Percentiles rank a stretch among this genome's conserved stretches.
Evolutionary conservation across 1,284 basidiomycete species (phyloP).

Genomic region (Malassezia dermatis): DNA sequence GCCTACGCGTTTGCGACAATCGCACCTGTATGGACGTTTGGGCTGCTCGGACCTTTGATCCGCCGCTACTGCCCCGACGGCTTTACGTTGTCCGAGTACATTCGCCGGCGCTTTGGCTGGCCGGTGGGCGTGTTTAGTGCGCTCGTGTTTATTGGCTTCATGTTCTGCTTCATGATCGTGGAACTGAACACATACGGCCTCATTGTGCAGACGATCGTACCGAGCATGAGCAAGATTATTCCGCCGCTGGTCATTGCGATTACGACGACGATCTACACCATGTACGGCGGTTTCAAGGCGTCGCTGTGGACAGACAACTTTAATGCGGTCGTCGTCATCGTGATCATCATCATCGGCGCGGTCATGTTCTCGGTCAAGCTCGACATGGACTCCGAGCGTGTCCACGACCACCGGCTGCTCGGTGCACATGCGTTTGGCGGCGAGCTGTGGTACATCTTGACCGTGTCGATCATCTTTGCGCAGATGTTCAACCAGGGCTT

Average conservation of each 20-base stretch:
- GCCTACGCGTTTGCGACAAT: conserved; percentile 44
- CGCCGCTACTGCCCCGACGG: conserved; percentile 43
- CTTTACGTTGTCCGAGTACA: conserved; percentile 46
- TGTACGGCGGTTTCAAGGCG: conserved; percentile 48
- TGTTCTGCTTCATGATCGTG: conserved; percentile 48
- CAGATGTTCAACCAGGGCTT: conserved; percentile 49
- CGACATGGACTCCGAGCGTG: conserved; percentile 28
- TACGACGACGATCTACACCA: conserved; percentile 45
- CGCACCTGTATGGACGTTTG: conserved; percentile 43
- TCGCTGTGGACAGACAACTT: conserved; percentile 48
- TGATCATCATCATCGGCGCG: conserved; percentile 41
- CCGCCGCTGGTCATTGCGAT: conserved; percentile 44
- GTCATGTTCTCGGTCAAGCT: conserved; percentile 40
- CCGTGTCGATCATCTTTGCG: conserved; percentile 41
- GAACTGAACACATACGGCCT: conserved; percentile 47
- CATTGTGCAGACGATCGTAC: conserved; percentile 26
- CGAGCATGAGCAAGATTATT: conserved; percentile 29
- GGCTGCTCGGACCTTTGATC: conserved; percentile 44
- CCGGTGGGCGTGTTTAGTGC: conserved; percentile 40
- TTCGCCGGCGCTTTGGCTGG: conserved; percentile 44
- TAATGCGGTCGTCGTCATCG: conserved; percentile 42
- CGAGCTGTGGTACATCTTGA: conserved; percentile 45
- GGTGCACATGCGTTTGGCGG: conserved; percentile 38
- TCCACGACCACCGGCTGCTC: conserved; percentile 35
- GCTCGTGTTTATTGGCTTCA: conserved; percentile 44